Evolutionary conservation across 1,284 basidiomycete genomes (phyloP), one percentile per base, ranked within the genome.

Genomic region (Pyrrhoderma noxium): DNA sequence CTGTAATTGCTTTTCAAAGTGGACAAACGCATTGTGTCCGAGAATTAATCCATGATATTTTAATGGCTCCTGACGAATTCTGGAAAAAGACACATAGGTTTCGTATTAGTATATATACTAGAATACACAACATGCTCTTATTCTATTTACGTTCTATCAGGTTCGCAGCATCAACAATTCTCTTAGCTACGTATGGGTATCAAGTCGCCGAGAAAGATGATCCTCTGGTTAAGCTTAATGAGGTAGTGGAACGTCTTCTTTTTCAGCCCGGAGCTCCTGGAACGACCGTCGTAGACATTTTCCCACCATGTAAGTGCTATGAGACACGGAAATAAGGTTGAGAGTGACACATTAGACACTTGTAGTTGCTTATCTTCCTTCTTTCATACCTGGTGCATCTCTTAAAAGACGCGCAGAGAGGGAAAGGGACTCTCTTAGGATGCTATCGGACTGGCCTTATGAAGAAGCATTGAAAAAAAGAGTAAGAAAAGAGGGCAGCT

Each of bases 21-120:
- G 51, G 62, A 8, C 64, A 64, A 43, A 51, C 46, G 35, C 54
- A 59, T 8, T 59, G 64, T 52, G 60, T 59, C 14, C 58, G 61
- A 18, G 56, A 42, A 1, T 52, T 65, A 7, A 49, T 66, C 19
- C 22, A 48, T 5, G 59, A 58, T 2, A 52, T 65, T 1, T 52
- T 62, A 16, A 16, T 59, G 13, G 48, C 45, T 9, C 63, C 64
- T 0, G 56, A 62, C 18, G 58, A 53, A 11, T 60, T 62, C 46
- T 55, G 56, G 48, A 55, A 53, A 14, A 58, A 61, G 34, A 53
- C 65, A 41, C 57, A 58, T 18, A 60, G 61, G 65, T 40, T 5
- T 14, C 38, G 8, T 40, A 40, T 40, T 22, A 5, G 5, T 31
- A 5, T 31, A 5, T 31, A 14, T 37, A 18, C 38, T 5, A 11